Conservation (phyloP, 257 asterid species). For the Nicotiana tomentosiformis region DNA sequence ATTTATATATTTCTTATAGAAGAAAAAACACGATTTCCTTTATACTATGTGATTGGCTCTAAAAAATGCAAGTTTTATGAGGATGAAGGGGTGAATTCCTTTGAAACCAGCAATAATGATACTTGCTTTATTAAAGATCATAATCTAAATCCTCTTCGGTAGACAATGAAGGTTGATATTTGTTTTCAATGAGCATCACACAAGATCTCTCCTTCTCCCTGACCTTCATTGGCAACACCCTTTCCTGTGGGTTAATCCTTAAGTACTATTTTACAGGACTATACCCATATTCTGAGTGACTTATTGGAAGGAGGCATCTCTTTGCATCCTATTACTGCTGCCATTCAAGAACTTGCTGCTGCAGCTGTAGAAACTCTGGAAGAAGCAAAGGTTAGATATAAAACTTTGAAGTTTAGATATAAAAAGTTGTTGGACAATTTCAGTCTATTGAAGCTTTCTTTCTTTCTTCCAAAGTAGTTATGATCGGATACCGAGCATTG, state of each 20-base stretch:
- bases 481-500: background rate
- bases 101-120: background rate
- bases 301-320: constrained; percentile 50
- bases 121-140: background rate
- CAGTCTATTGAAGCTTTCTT: background rate
- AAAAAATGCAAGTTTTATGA: background rate
- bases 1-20: background rate
- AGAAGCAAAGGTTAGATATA: constrained; percentile 55
- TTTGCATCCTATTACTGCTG: constrained; percentile 47
- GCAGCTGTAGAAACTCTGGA: constrained; percentile 48
- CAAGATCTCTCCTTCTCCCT: background rate
- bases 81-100: background rate
- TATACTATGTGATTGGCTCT: background rate
- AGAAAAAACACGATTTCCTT: background rate
- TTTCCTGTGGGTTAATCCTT: background rate
- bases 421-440: background rate
- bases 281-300: constrained; percentile 33
- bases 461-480: background rate
- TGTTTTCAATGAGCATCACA: background rate
- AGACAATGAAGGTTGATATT: too few relatives aligned
- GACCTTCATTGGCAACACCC: background rate
- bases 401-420: background rate
- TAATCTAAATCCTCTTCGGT: background rate
- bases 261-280: constrained; percentile 35
- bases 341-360: constrained; percentile 49